Percentiles rank a stretch among this genome's conserved stretches.
Conservation (phyloP, 2,329 filamentous ascomycete species). For the Raffaelea albimanens region DNA sequence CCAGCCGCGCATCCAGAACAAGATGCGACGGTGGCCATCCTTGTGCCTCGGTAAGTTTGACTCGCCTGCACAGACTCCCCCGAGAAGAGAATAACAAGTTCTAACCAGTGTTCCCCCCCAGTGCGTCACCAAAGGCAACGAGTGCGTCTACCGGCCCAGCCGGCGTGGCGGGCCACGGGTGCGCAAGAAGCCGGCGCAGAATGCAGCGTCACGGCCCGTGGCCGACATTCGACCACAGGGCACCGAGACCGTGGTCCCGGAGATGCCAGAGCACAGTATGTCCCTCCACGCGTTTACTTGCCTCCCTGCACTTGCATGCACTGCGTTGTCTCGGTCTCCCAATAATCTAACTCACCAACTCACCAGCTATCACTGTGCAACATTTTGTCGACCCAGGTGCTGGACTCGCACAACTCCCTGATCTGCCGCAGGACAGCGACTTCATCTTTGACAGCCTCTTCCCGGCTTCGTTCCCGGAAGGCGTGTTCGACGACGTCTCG, state of each 20-base stretch:
- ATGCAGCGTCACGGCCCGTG: constrained; percentile 14
- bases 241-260: constrained; percentile 18
- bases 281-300: neutral
- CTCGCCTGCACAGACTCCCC: neutral
- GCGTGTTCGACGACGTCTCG: constrained; percentile 10
- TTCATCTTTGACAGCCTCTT: constrained; percentile 37
- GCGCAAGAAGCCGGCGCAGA: constrained; percentile 27
- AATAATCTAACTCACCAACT: neutral
- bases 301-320: neutral
- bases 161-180: constrained; percentile 32
- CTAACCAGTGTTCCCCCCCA: constrained; percentile 10
- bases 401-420: constrained; percentile 34
- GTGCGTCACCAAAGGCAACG: constrained; percentile 29
- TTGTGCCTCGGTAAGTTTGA: constrained; percentile 10
- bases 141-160: constrained; percentile 33
- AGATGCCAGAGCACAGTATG: constrained; percentile 3
- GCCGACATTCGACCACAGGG: constrained; percentile 7
- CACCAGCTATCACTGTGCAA: constrained; percentile 23
- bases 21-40: constrained; percentile 15
- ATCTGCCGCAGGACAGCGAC: constrained; percentile 36
- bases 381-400: constrained; percentile 37
- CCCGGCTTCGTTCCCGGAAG: constrained; percentile 13
- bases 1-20: constrained; percentile 16
- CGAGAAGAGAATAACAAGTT: neutral
- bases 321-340: neutral